Evolutionary conservation across 192 early-diverging fungal species (phyloP).

Genomic region (Coemansia sp.): DNA sequence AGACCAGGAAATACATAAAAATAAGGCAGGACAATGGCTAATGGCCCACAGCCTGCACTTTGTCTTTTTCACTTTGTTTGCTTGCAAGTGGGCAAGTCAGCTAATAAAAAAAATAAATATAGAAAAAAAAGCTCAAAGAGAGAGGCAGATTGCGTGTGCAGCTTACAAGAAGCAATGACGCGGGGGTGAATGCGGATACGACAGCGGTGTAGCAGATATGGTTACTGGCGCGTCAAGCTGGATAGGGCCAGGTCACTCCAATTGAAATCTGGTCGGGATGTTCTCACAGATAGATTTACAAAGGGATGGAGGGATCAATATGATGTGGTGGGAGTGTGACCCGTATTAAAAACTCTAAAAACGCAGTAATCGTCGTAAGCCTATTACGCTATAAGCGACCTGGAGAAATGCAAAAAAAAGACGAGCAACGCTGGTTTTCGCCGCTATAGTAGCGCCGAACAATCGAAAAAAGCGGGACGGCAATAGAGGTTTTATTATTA

Average conservation of each 20-base stretch:
- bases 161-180: no score
- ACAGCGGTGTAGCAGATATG: not conserved
- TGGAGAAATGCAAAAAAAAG: not conserved
- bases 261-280: not conserved
- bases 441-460: conserved; percentile 1
- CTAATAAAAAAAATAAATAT: no score
- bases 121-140: no score
- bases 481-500: not conserved
- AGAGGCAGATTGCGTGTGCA: no score
- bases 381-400: not conserved
- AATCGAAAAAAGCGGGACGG: not conserved
- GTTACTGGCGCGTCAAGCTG: not conserved
- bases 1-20: not conserved
- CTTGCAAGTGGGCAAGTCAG: no score
- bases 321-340: not conserved
- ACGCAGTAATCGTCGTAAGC: not conserved
- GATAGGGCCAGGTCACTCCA: not conserved
- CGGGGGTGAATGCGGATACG: not conserved
- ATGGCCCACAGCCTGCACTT: not conserved
- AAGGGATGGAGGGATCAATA: not conserved
- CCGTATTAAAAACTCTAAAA: not conserved
- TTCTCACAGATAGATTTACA: not conserved
- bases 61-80: not conserved
- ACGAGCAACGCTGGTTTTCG: not conserved
- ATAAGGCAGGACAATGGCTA: not conserved